Evolutionary conservation across 148 eudicot species (phyloP), one percentile per base, ranked within the genome.

Genomic region (Bassia scoparia): DNA sequence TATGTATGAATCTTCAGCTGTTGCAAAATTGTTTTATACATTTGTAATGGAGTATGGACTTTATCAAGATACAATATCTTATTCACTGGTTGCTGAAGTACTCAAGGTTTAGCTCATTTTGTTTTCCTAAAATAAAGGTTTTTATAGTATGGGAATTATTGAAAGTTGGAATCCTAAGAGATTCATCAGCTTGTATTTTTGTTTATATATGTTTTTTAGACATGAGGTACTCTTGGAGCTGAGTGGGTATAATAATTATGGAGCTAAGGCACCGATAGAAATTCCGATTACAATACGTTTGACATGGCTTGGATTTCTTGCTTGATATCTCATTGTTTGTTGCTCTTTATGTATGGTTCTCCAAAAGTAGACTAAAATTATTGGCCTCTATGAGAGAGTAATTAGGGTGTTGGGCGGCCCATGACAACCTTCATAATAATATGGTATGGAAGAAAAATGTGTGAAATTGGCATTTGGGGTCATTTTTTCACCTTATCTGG

Each of bases 31-130:
- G 1, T 5, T 61, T 29, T 61, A 31, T 61, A 11, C 41, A 31
- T 61, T 30, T 23, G 1, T 33, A 13, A 61, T 61, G 65, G 65
- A 61, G n/a, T 29, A 61, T 61, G 65, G 65, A 61, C 38, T 29
- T 18, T 30, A 61, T 61, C 9, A 8, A 61, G 31, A 31, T 1
- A 16, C 23, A 18, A 15, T 31, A 15, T 1, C 65, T 61, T 61
- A 23, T 33, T 30, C 21, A 0, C 18, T 61, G 2, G 18, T 15
- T n/a, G n/a, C n/a, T n/a, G n/a, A n/a, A n/a, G n/a, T n/a, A n/a
- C n/a, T n/a, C n/a, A n/a, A n/a, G n/a, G n/a, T n/a, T n/a, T n/a
- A n/a, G 41, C 41, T 61, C 33, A 2, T 61, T 30, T 2, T 8
- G 0, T 15, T 61, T 26, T 11, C 4, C 9, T 16, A 16, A 30